Conservation (phyloP, 805 yeast genomes). For the Kuraishia piskuri region DNA sequence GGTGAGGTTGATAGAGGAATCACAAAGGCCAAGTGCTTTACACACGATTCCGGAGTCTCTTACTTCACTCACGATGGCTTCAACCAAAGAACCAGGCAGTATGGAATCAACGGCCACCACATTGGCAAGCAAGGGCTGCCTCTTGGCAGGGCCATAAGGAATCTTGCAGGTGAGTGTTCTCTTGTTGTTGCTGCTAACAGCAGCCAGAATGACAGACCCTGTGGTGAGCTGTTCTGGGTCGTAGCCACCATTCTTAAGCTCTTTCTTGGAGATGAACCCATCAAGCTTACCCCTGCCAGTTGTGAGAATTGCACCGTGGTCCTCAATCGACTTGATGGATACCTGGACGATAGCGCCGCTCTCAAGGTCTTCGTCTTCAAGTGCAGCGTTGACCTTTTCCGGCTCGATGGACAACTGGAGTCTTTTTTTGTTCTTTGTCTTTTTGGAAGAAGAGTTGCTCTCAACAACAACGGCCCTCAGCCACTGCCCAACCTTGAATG, state of each 20-base stretch:
- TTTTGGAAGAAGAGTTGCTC: slow-evolving; percentile 26
- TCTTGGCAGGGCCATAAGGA: slow-evolving; percentile 36
- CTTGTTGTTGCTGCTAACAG: slow-evolving; percentile 37
- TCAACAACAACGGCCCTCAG: slow-evolving; percentile 71
- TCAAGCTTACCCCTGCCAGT: slow-evolving; percentile 49
- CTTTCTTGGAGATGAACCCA: slow-evolving; percentile 75
- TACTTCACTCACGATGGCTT: slow-evolving; percentile 57
- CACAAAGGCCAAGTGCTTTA: slow-evolving; percentile 65
- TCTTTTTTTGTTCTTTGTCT: slow-evolving; percentile 40
- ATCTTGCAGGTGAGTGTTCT: slow-evolving; percentile 52
- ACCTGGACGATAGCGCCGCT: slow-evolving; percentile 66
- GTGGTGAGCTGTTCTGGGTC: slow-evolving; percentile 28
- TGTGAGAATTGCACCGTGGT: slow-evolving; percentile 79
- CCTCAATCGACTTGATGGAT: slow-evolving; percentile 74
- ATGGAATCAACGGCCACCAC: slow-evolving; percentile 73
- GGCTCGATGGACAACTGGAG: slow-evolving; percentile 73
- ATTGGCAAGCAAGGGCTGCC: slow-evolving; percentile 37
- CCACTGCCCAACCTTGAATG: slow-evolving; percentile 77
- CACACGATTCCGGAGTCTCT: slow-evolving; percentile 57
- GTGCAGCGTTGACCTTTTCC: slow-evolving; percentile 48
- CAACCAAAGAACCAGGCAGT: slow-evolving; percentile 78
- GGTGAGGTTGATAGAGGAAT: slow-evolving; percentile 60
- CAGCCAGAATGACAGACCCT: slow-evolving; percentile 67
- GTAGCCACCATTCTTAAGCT: slow-evolving; percentile 32
- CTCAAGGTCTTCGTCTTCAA: slow-evolving; percentile 58